Percentiles rank a stretch among this genome's conserved stretches.
These are phyloP conservation scores for Oenanthe sinensis DNA, from an alignment of 129 eudicot genomes.

Conservation along the genomic window DNA sequence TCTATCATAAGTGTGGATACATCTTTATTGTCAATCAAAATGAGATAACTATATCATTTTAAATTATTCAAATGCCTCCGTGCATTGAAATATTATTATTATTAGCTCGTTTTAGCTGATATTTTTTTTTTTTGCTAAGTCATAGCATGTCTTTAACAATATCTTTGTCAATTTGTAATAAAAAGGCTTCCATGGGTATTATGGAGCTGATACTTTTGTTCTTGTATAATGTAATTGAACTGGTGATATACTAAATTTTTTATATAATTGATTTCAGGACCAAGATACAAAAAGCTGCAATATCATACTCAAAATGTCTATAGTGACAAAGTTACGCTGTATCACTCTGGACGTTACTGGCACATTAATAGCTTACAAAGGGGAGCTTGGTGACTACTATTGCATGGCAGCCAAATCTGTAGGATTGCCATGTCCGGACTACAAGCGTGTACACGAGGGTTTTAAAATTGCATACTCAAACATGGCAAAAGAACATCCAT, in stretches of 20 bases:
- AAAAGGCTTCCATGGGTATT: background rate
- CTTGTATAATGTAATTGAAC: conserved; percentile 1
- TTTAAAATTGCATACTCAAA: conserved; percentile 83
- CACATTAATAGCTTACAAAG: conserved; percentile 89
- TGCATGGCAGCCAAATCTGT: conserved; percentile 97
- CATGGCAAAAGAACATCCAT: conserved; percentile 83
- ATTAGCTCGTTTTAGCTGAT: background rate
- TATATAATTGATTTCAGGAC: background rate
- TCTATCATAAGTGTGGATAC: background rate
- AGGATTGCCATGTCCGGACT: conserved; percentile 90
- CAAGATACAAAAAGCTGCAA: background rate
- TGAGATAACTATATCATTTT: background rate
- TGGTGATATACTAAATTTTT: background rate
- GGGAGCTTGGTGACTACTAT: conserved; percentile 97
- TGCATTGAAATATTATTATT: background rate
- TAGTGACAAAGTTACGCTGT: conserved; percentile 55
- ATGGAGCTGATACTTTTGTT: conserved; percentile 1
- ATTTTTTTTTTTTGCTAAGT: background rate
- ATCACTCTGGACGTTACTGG: conserved; percentile 97
- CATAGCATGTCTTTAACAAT: background rate
- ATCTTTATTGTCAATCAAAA: background rate
- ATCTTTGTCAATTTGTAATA: background rate
- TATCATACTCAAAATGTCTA: conserved; percentile 39
- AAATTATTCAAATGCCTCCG: background rate
- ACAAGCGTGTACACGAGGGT: conserved; percentile 90